A percentile compares a stretch with the other conserved stretches of the same genome.
These are phyloP conservation scores for Camptophora hylomeconis DNA, from an alignment of 2,329 filamentous ascomycete species.

Conservation along the genomic window DNA sequence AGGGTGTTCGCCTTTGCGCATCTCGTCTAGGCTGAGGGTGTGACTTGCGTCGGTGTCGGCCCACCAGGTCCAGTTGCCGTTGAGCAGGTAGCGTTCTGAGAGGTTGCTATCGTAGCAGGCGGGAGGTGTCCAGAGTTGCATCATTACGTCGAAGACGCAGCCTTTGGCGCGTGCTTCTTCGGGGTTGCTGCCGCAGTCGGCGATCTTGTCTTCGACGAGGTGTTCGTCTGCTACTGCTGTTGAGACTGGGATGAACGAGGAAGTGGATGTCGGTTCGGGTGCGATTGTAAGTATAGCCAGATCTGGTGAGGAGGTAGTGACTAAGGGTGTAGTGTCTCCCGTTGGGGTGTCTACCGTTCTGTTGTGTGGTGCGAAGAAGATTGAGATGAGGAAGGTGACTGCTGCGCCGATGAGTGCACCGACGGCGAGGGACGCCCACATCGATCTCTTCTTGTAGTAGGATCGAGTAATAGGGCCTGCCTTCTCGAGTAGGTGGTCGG, in stretches of 20 bases:
- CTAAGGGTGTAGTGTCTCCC: too few relatives aligned
- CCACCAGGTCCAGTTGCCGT: conserved; percentile 14
- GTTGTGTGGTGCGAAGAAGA: too few relatives aligned
- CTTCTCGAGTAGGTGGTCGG: conserved; percentile 4
- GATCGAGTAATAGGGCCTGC: not conserved
- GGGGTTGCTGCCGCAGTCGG: conserved; percentile 9
- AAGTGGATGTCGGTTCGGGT: too few relatives aligned
- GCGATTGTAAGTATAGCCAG: too few relatives aligned
- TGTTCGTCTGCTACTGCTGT: too few relatives aligned
- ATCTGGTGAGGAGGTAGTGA: too few relatives aligned
- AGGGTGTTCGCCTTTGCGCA: conserved; percentile 12
- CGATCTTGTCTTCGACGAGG: conserved; percentile 4
- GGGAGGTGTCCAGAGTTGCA: conserved; percentile 14
- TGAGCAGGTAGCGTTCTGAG: conserved; percentile 11
- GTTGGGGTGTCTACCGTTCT: too few relatives aligned
- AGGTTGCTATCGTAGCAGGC: conserved; percentile 13
- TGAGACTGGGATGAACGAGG: too few relatives aligned
- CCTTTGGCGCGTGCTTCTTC: conserved; percentile 10
- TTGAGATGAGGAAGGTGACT: conserved; percentile 3
- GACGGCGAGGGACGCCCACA: conserved; percentile 1
- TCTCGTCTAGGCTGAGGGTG: conserved; percentile 10
- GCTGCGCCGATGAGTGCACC: conserved; percentile 1
- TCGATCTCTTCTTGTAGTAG: not conserved
- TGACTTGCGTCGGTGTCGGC: conserved; percentile 7
- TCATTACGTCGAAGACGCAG: conserved; percentile 16